Evolutionary conservation across 2,329 filamentous ascomycete species (phyloP), one percentile per base, ranked within the genome.

Genomic region (Cercospora citrullina): DNA sequence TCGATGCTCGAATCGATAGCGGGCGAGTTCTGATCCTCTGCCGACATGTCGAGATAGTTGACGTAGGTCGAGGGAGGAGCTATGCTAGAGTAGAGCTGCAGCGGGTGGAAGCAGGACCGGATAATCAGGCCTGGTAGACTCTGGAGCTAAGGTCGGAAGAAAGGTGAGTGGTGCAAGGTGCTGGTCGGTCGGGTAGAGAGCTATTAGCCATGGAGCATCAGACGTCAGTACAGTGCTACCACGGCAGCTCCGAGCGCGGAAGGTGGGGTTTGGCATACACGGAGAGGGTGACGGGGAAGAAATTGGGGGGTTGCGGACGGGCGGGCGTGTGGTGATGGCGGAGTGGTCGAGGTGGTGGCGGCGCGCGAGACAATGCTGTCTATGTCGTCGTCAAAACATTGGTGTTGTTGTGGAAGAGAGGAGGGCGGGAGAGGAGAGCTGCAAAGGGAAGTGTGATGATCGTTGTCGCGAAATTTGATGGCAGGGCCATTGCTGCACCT

Each of bases 1-100:
- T 77, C 75, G 66, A 77, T 70, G 71, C 73, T 73, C 51, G 72
- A 73, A 72, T 77, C 76, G 55, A 74, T 60, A 45, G 67, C 69
- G 63, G 71, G 71, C 28, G 74, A 72, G 28, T 21, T 57, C 21
- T 69, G 63, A 64, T 76, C 75, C 68, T 77, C 75, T 60, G 73
- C 72, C 66, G 75, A 77, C 75, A 77, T 77, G 65, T 53, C 26
- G 33, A 45, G 21, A 57, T 26, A 18, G 65, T 53, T 36, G 31
- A 28, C 16, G 60, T 23, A 30, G 45, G 55, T 39, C 33, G 33
- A 30, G 45, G 61, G 53, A 39, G 58, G 61, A 33, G 36, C 36
- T 48, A 48, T 42, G 26, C 14, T 62, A 23, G 60, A 48, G 53
- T 58, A 58, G 53, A 62, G 60, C 60, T 42, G 60, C 33, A 51